Evolutionary conservation across 148 eudicot genomes (phyloP).

Genomic region (Vaccinium vitisidaea): DNA sequence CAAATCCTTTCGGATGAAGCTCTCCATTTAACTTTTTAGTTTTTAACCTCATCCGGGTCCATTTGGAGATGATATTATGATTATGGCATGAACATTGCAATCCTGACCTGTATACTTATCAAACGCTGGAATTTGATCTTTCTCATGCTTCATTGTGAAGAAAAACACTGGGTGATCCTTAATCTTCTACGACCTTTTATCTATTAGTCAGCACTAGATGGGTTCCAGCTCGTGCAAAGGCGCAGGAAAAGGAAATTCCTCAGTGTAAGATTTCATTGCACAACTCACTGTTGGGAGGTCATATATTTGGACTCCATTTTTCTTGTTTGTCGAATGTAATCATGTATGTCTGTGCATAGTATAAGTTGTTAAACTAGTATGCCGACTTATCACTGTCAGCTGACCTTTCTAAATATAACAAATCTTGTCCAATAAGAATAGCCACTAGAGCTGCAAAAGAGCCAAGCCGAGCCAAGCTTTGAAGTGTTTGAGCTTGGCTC

Average conservation of each 20-base stretch:
- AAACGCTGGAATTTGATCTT: not conserved
- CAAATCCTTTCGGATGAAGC: not conserved
- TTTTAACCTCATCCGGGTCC: not conserved
- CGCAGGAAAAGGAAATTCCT: not conserved
- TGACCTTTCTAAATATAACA: not conserved
- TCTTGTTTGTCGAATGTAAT: not conserved
- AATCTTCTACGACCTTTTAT: not conserved
- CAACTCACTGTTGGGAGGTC: not conserved
- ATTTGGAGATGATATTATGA: not conserved
- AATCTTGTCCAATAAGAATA: not conserved
- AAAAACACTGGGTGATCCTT: not conserved
- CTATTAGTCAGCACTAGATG: not conserved
- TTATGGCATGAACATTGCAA: not conserved
- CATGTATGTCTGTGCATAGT: not conserved
- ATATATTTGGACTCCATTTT: not conserved
- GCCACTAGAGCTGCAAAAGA: not conserved
- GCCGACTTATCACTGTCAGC: not conserved
- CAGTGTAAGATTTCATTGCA: not conserved
- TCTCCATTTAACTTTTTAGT: not conserved
- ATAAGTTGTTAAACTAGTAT: not conserved
- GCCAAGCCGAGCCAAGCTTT: not conserved
- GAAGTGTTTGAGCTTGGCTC: not conserved
- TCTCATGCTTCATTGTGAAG: not conserved
- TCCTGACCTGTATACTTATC: not conserved
- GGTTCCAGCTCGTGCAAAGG: not conserved